These are phyloP conservation scores for Trametes meyenii DNA, from an alignment of 768 basidiomycete genomes.

Conservation along the genomic window DNA sequence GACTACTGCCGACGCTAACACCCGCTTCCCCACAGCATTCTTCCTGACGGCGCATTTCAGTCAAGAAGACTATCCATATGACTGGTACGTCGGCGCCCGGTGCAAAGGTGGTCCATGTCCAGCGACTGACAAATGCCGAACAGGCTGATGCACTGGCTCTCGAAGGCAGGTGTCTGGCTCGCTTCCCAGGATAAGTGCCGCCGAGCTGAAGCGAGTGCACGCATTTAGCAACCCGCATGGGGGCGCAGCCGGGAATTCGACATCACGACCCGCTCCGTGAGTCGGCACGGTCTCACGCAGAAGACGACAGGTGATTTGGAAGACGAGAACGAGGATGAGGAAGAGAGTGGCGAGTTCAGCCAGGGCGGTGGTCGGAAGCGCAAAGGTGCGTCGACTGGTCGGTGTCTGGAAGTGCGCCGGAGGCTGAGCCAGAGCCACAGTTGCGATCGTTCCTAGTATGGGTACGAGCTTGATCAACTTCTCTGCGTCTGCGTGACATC, in stretches of 20 bases:
- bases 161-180: conserved; percentile 51
- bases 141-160: conserved; percentile 89
- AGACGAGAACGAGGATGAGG: conserved; percentile 72
- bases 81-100: conserved; percentile 54
- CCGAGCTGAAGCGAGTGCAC: conserved; percentile 16
- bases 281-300: conserved; percentile 65
- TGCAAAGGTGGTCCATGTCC: conserved; percentile 20
- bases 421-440: conserved; percentile 31
- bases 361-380: conserved; percentile 74
- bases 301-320: conserved; percentile 76
- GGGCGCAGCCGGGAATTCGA: conserved; percentile 87
- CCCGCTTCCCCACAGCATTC: conserved; percentile 54
- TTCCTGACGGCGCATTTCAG: conserved; percentile 89
- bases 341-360: conserved; percentile 47
- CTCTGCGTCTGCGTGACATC: conserved; percentile 21
- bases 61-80: conserved; percentile 86
- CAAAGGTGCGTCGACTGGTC: conserved; percentile 38
- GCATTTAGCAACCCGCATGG: conserved; percentile 83
- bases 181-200: conserved; percentile 12
- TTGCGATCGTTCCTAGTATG: conserved; percentile 84
- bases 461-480: conserved; percentile 47
- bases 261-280: conserved; percentile 78
- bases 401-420: background rate
- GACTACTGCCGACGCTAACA: conserved; percentile 9
- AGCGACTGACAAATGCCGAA: conserved; percentile 10